A percentile compares a stretch with the other conserved stretches of the same genome.
Conservation (phyloP, 257 asterid species). For the Gentiana macrophylla region DNA sequence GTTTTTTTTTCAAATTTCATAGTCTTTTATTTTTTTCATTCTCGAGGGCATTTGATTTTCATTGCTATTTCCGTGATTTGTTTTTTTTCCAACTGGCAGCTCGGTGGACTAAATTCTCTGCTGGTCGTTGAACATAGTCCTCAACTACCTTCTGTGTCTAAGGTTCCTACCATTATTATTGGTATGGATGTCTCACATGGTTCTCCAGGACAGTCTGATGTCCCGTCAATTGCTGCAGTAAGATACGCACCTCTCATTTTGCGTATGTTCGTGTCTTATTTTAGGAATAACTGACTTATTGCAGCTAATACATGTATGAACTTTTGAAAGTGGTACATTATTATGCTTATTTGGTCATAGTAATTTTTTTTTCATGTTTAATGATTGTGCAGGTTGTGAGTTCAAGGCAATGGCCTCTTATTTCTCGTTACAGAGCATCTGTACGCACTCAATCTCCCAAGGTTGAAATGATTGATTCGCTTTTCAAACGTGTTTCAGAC, state of each 20-base stretch:
- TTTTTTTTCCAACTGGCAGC: conserved; percentile 30
- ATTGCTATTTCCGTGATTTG: no score
- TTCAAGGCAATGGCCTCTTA: conserved; percentile 89
- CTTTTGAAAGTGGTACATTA: no score
- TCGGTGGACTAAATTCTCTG: conserved; percentile 83
- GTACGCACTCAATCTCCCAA: conserved; percentile 92
- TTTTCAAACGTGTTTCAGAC: conserved; percentile 59
- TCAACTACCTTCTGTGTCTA: conserved; percentile 59
- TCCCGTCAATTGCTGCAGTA: conserved; percentile 96
- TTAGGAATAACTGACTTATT: not conserved
- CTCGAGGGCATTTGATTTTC: no score
- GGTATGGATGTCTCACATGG: conserved; percentile 99
- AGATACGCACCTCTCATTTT: conserved; percentile 3
- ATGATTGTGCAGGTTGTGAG: conserved; percentile 95
- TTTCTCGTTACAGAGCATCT: conserved; percentile 77
- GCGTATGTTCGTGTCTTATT: not conserved
- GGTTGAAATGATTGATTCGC: conserved; percentile 79
- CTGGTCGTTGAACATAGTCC: conserved; percentile 50
- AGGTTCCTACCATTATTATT: conserved; percentile 65
- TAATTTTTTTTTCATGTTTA: not conserved
- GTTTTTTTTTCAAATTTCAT: not conserved
- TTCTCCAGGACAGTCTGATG: conserved; percentile 91
- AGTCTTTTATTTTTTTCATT: no score
- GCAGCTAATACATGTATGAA: not conserved
- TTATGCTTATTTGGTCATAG: no score